A percentile compares a stretch with the other conserved stretches of the same genome.
phyloP scores from a whole-genome alignment of 176 grass and related monocot genomes.

The Musa itinerans region DNA sequence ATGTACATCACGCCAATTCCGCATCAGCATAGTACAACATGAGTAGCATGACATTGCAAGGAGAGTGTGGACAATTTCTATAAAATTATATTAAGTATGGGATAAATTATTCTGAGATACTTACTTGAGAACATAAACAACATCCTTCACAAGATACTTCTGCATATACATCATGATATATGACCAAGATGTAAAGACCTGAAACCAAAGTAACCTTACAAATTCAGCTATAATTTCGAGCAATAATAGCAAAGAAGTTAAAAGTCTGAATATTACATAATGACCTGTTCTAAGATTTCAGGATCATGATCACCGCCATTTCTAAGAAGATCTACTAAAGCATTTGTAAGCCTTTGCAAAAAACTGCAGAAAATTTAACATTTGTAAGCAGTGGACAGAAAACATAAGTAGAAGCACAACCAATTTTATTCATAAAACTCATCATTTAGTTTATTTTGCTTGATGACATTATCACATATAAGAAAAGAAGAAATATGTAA shows the following conservation, averaged over 20 bases:
- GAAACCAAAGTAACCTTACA: conserved; percentile 23
- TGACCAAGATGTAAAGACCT: conserved; percentile 97
- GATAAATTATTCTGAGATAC: conserved; percentile 8
- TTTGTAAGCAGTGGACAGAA: not conserved
- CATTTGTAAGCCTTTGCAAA: conserved; percentile 44
- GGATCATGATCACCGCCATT: conserved; percentile 73
- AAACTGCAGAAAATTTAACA: conserved; percentile 35
- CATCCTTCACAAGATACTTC: conserved; percentile 89
- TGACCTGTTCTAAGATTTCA: conserved; percentile 85
- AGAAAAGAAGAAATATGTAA: not conserved
- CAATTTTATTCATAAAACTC: not conserved
- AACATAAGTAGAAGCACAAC: not conserved
- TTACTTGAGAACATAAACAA: conserved; percentile 69
- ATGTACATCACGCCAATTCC: not conserved
- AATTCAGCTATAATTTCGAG: not conserved
- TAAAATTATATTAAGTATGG: not conserved
- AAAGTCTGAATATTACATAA: conserved; percentile 18
- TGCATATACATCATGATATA: conserved; percentile 95
- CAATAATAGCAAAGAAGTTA: not conserved
- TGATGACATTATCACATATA: not conserved
- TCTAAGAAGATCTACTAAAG: conserved; percentile 52
- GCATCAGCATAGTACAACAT: no score
- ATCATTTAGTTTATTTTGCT: not conserved
- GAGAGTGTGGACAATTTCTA: no score
- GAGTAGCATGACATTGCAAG: no score